A percentile compares a stretch with the other conserved stretches of the same genome.
Conservation (phyloP, 2,329 filamentous ascomycete species). For the Fusarium chuoi region DNA sequence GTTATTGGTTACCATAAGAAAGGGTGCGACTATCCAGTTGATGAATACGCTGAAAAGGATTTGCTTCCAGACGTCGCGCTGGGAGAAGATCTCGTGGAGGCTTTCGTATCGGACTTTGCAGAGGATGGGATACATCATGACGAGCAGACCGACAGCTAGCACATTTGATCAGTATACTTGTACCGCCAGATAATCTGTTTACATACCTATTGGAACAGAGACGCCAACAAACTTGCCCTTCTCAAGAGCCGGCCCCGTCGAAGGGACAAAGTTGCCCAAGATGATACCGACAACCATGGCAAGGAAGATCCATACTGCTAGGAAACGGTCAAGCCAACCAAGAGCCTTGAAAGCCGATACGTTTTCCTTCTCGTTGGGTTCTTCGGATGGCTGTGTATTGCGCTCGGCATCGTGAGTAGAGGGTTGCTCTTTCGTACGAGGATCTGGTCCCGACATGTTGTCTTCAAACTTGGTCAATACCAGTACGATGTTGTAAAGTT, state of each 20-base stretch:
- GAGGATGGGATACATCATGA: conserved; percentile 96
- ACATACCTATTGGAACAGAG: conserved; percentile 71
- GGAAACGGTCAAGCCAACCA: conserved; percentile 69
- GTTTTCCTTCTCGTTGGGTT: background rate
- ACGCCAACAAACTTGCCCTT: conserved; percentile 77
- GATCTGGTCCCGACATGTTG: background rate
- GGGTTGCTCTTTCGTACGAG: background rate
- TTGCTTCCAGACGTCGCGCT: conserved; percentile 77
- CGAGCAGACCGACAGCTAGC: conserved; percentile 78
- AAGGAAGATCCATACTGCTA: conserved; percentile 79
- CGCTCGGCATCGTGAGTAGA: conserved; percentile 17
- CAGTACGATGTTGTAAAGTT: background rate
- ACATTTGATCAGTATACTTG: background rate
- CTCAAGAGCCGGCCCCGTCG: conserved; percentile 70
- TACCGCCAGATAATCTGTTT: background rate
- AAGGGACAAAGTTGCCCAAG: conserved; percentile 78
- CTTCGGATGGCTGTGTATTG: background rate
- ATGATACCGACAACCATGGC: conserved; percentile 82
- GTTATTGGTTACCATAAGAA: conserved; percentile 74
- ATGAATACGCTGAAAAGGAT: conserved; percentile 79
- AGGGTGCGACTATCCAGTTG: conserved; percentile 85
- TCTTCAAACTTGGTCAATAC: background rate
- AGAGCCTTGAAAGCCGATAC: conserved; percentile 63
- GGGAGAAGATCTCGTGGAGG: conserved; percentile 72
- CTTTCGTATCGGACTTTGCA: conserved; percentile 87